These are phyloP conservation scores for Chalciporus sphaerocephalus DNA, from an alignment of 768 basidiomycete species.

Conservation along the genomic window DNA sequence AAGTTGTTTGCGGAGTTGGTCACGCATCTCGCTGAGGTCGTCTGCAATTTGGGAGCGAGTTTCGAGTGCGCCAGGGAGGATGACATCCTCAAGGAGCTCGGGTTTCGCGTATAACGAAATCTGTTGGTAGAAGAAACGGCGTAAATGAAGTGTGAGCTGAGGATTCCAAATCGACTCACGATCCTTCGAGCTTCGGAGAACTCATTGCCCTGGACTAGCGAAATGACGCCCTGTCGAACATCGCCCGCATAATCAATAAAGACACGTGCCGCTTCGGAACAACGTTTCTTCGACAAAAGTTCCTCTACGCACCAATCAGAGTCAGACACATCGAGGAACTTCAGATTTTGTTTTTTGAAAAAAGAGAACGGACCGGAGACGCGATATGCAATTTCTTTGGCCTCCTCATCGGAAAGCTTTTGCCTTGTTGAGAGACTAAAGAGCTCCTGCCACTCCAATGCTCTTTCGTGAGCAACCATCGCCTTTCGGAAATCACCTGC, in stretches of 20 bases:
- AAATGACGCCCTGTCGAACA: slow-evolving; percentile 68
- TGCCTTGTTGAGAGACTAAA: slow-evolving; percentile 71
- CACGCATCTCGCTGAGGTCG: slow-evolving; percentile 79
- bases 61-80: slow-evolving; percentile 78
- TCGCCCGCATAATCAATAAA: slow-evolving; percentile 81
- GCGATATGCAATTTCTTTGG: slow-evolving; percentile 65
- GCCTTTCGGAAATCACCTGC: slow-evolving; percentile 65
- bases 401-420: slow-evolving; percentile 48
- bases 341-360: no score
- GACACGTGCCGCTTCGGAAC: slow-evolving; percentile 76
- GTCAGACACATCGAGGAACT: not conserved
- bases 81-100: slow-evolving; percentile 65
- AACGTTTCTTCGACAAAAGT: slow-evolving; percentile 72
- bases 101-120: slow-evolving; percentile 47
- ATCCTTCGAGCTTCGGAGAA: slow-evolving; percentile 88
- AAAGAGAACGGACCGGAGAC: slow-evolving; percentile 63
- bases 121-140: slow-evolving; percentile 71
- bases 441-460: slow-evolving; percentile 85
- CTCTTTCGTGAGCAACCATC: slow-evolving; percentile 83
- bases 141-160: no score
- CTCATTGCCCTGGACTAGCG: slow-evolving; percentile 73
- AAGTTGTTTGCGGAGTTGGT: slow-evolving; percentile 83
- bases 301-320: slow-evolving; percentile 53
- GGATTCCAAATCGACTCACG: slow-evolving; percentile 2
- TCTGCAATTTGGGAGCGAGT: slow-evolving; percentile 71